A percentile compares a stretch with the other conserved stretches of the same genome.
Conservation (phyloP, 352 stramenopile species). For the Phytophthora pluvialis region DNA sequence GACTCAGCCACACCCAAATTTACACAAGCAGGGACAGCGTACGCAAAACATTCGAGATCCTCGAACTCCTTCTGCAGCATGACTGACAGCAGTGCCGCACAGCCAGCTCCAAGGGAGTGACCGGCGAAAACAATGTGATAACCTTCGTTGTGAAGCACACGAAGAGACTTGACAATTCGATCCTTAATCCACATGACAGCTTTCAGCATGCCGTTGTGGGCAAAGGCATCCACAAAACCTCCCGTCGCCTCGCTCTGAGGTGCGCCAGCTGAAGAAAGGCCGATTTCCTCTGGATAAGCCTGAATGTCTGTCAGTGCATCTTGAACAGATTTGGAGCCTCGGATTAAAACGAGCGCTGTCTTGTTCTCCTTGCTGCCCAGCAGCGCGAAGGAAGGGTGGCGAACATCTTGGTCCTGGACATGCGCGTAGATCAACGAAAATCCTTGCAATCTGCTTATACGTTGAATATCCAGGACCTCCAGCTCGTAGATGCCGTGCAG, state of each 20-base stretch:
- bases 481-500: conserved; percentile 88
- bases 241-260: conserved; percentile 53
- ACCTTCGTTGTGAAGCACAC: conserved; percentile 73
- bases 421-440: conserved; percentile 85
- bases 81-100: conserved; percentile 74
- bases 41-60: conserved; percentile 85
- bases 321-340: conserved; percentile 88
- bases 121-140: conserved; percentile 86
- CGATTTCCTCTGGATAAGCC: conserved; percentile 80
- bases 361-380: conserved; percentile 84
- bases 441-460: conserved; percentile 78
- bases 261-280: conserved; percentile 45
- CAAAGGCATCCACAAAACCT: conserved; percentile 86
- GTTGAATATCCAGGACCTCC: conserved; percentile 85
- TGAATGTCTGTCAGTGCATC: conserved; percentile 88
- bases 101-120: conserved; percentile 83
- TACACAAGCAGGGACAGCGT: conserved; percentile 83
- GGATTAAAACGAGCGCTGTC: conserved; percentile 78
- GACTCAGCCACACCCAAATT: conserved; percentile 84
- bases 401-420: conserved; percentile 82
- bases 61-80: conserved; percentile 90
- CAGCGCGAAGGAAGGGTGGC: conserved; percentile 81
- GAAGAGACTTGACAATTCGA: conserved; percentile 76
- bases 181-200: conserved; percentile 90
- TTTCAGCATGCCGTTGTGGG: conserved; percentile 88